Percentiles rank a stretch among this genome's conserved stretches.
Conservation (phyloP, 2,329 filamentous ascomycete species). For the Pseudohalonectria lignicola region DNA sequence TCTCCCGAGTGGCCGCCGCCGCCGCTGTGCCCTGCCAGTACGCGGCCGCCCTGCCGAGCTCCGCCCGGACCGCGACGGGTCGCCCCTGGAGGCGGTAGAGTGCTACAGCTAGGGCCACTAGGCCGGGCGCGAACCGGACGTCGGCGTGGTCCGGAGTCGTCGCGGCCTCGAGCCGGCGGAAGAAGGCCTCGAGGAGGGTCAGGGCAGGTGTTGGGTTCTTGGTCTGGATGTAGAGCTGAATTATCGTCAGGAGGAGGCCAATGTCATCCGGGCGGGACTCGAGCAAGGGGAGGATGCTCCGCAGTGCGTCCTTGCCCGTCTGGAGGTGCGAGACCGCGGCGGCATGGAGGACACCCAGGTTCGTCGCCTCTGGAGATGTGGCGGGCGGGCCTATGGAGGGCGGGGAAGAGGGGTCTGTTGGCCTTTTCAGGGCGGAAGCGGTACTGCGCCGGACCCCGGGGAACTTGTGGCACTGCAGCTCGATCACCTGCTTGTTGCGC, state of each 20-base stretch:
- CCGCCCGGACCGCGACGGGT: slow-evolving; percentile 56
- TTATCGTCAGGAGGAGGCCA: slow-evolving; percentile 66
- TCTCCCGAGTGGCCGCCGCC: not conserved
- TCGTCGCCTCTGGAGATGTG: slow-evolving; percentile 21
- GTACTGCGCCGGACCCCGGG: slow-evolving; percentile 44
- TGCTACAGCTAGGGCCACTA: slow-evolving; percentile 70
- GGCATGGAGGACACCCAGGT: slow-evolving; percentile 46
- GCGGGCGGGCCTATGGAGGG: slow-evolving; percentile 13
- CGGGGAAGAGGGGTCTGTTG: slow-evolving; percentile 14
- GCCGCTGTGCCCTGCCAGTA: slow-evolving; percentile 64
- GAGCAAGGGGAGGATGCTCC: slow-evolving; percentile 56
- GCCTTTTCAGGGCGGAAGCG: slow-evolving; percentile 24
- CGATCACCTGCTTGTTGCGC: slow-evolving; percentile 53
- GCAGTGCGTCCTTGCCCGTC: slow-evolving; percentile 57
- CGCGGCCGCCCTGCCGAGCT: slow-evolving; percentile 67
- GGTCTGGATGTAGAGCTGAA: slow-evolving; percentile 68
- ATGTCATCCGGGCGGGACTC: slow-evolving; percentile 70
- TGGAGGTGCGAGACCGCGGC: slow-evolving; percentile 59
- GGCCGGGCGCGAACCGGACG: slow-evolving; percentile 70
- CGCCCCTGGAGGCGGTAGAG: slow-evolving; percentile 71
- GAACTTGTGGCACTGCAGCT: slow-evolving; percentile 58
- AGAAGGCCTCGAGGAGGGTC: slow-evolving; percentile 63
- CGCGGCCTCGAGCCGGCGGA: slow-evolving; percentile 58
- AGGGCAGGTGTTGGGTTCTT: slow-evolving; percentile 66
- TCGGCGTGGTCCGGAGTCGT: slow-evolving; percentile 46